Conservation (phyloP, 495 filamentous ascomycete species). For the Oleoguttula mirabilis region DNA sequence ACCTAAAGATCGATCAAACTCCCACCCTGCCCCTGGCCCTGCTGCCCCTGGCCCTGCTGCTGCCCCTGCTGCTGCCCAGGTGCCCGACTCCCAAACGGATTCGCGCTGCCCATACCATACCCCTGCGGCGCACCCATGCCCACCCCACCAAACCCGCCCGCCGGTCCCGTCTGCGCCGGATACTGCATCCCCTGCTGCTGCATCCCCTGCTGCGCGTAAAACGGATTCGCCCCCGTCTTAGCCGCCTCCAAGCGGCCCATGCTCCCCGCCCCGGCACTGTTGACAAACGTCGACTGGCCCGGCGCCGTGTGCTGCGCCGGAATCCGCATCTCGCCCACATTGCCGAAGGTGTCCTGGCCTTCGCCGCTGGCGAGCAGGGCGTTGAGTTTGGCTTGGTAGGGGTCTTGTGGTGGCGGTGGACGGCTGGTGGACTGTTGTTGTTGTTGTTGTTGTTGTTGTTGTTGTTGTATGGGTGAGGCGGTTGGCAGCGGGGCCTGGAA, state of each 20-base stretch:
- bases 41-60: not conserved
- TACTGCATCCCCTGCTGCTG: conserved; percentile 35
- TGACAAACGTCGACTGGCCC: conserved; percentile 93
- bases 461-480: conserved; percentile 17
- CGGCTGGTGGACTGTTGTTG: not conserved
- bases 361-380: conserved; percentile 78
- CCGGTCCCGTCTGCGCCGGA: conserved; percentile 33
- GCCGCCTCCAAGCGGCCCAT: conserved; percentile 52
- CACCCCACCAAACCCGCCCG: not conserved
- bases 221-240: conserved; percentile 83
- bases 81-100: conserved; percentile 1
- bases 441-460: conserved; percentile 30
- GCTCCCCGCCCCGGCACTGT: conserved; percentile 69
- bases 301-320: conserved; percentile 95
- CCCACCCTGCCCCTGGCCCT: not conserved
- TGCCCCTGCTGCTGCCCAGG: no score
- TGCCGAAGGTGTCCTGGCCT: conserved; percentile 93
- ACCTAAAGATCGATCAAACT: conserved; percentile 3
- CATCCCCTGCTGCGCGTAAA: conserved; percentile 43
- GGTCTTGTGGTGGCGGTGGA: conserved; percentile 39
- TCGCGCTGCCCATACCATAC: no score
- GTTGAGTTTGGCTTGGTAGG: conserved; percentile 79
- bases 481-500: conserved; percentile 30
- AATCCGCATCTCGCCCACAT: conserved; percentile 86
- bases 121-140: no score